Conservation (phyloP, 257 asterid species). For the Coffea eugenioides region DNA sequence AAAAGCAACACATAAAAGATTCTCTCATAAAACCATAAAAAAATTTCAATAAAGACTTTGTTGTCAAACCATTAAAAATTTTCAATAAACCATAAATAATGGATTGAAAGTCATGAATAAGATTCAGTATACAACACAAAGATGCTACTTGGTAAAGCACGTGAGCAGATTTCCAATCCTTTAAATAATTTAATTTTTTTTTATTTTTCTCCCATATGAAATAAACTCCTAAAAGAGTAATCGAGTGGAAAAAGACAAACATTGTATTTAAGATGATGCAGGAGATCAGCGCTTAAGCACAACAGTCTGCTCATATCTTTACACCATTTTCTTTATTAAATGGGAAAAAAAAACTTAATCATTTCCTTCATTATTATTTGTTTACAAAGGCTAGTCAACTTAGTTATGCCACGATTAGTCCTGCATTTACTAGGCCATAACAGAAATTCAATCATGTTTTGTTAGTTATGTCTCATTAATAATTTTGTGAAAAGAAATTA, state of each 20-base stretch:
- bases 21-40: not conserved
- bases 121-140: not conserved
- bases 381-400: not conserved
- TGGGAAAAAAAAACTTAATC: too few species aligned
- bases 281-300: too few species aligned
- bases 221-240: too few species aligned
- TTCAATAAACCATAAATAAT: not conserved
- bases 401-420: too few species aligned
- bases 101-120: not conserved
- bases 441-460: too few species aligned
- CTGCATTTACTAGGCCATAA: too few species aligned
- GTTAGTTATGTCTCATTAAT: not conserved
- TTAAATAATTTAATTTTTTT: too few species aligned
- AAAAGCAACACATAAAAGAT: conserved; percentile 13
- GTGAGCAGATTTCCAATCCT: not conserved
- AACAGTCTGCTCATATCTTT: too few species aligned
- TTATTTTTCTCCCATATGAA: too few species aligned
- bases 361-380: too few species aligned
- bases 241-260: too few species aligned
- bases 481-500: not conserved
- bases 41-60: not conserved
- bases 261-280: not conserved
- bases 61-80: not conserved
- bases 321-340: too few species aligned
- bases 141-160: not conserved